A percentile compares a stretch with the other conserved stretches of the same genome.
phyloP scores from a whole-genome alignment of 106 monocot species.

The Phalaenopsis equestris region DNA sequence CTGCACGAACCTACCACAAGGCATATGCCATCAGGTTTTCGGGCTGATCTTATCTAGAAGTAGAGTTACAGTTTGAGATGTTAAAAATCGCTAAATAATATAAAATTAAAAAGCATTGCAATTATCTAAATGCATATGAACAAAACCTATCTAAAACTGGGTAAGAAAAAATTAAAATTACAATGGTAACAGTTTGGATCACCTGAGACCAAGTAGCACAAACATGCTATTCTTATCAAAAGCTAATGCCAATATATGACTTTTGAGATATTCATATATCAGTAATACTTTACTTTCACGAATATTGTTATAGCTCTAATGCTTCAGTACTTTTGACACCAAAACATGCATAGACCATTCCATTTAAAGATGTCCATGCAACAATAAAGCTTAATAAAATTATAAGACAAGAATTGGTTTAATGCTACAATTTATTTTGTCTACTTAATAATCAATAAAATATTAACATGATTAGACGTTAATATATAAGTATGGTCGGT shows the following conservation, averaged over 20 bases:
- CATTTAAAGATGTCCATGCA: too few relatives aligned
- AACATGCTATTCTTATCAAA: too few relatives aligned
- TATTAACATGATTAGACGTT: neutral
- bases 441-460: neutral
- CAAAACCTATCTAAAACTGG: neutral
- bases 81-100: neutral
- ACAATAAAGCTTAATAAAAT: too few relatives aligned
- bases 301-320: too few relatives aligned
- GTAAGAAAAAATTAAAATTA: neutral
- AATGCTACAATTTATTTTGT: neutral
- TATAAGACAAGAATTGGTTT: neutral
- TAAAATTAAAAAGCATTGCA: neutral
- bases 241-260: too few relatives aligned
- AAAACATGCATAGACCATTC: neutral
- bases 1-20: conserved; percentile 87
- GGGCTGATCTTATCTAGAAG: conserved; percentile 62
- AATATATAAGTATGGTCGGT: too few relatives aligned
- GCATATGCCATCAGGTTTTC: conserved; percentile 92
- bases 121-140: too few relatives aligned
- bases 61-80: conserved; percentile 4
- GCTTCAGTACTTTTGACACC: too few relatives aligned
- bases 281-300: too few relatives aligned
- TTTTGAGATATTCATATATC: too few relatives aligned
- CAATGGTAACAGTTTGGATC: neutral
- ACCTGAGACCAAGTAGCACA: neutral